Base-by-base conservation (phyloP, 306 rosid species). In the Citrullus amarus region DNA sequence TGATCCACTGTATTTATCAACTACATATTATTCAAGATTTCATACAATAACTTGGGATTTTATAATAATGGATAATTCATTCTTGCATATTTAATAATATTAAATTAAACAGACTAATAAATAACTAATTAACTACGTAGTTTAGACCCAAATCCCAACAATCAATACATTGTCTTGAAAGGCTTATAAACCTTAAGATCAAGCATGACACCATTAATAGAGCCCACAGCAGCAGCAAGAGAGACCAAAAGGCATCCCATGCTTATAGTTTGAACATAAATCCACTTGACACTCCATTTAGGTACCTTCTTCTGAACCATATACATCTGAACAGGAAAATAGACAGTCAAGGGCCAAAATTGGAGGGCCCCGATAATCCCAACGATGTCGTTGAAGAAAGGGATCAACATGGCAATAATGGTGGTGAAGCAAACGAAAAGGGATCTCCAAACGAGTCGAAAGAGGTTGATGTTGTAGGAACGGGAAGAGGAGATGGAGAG, bases 311-410 rank as follows among this genome's bases (percentile, higher is more conserved):
- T 81, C 50, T 48, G 88, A 5, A 39, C 57, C 17, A 90, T 51
- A 79, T 88, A 78, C 91, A 91, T 86, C 83, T 91, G 89, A 11
- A 70, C 58, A 8, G 97, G 97, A 43, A 91, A 90, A 62, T 88
- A 82, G 7, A 91, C 91, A 0, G 89, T 78, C 84, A 91, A 48
- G 0, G 94, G 94, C 91, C 91, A 90, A 81, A 91, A 91, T 2
- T 81, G 3, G 17, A n/a, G 1, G 0, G 97, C 90, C 51, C 97
- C 97, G 8, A 90, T 28, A 1, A 91, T 46, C 10, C 92, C 92
- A 68, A 88, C 25, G 15, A 91, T 48, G 84, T 78, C 80, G 74
- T 90, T 91, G 86, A 91, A 91, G 84, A 90, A 90, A 0, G 97
- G 97, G 6, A 91, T 38, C 18, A 85, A 1, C 41, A 86, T 86